phyloP scores from a whole-genome alignment of 768 basidiomycete genomes.

The Candolleomyces efflorescens region DNA sequence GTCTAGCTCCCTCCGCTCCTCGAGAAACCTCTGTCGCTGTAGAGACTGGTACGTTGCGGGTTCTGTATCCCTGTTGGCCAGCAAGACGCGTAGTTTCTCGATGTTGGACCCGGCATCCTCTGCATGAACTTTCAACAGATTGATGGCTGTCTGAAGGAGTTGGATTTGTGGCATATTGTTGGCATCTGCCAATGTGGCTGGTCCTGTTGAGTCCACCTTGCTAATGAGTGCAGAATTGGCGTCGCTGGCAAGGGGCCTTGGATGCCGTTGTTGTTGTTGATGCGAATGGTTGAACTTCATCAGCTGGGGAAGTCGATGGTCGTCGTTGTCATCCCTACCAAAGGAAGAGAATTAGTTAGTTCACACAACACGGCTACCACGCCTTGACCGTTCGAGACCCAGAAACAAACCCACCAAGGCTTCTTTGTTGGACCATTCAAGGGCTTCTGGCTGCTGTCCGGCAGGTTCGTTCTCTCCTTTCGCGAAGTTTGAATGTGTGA shows the following conservation, averaged over 20 bases:
- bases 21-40: slow-evolving; percentile 47
- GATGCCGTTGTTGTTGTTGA: background rate
- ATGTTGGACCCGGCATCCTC: slow-evolving; percentile 40
- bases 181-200: background rate
- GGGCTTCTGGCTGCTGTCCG: background rate
- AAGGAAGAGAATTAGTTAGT: no score
- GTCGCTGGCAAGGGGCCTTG: background rate
- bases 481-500: background rate
- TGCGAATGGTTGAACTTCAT: background rate
- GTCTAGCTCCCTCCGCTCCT: slow-evolving; percentile 38
- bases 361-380: no score
- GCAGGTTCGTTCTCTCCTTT: background rate
- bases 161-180: slow-evolving; percentile 29
- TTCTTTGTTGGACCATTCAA: background rate
- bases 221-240: background rate
- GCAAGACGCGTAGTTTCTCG: slow-evolving; percentile 32
- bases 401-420: background rate
- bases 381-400: background rate
- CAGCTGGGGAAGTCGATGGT: background rate
- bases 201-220: background rate
- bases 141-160: slow-evolving; percentile 40
- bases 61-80: slow-evolving; percentile 35
- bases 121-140: slow-evolving; percentile 39
- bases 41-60: slow-evolving; percentile 32
- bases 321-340: background rate